A percentile compares a stretch with the other conserved stretches of the same genome.
Evolutionary conservation across 2,329 filamentous ascomycete species (phyloP).

Genomic region (Phaeosphaeria sp.): DNA sequence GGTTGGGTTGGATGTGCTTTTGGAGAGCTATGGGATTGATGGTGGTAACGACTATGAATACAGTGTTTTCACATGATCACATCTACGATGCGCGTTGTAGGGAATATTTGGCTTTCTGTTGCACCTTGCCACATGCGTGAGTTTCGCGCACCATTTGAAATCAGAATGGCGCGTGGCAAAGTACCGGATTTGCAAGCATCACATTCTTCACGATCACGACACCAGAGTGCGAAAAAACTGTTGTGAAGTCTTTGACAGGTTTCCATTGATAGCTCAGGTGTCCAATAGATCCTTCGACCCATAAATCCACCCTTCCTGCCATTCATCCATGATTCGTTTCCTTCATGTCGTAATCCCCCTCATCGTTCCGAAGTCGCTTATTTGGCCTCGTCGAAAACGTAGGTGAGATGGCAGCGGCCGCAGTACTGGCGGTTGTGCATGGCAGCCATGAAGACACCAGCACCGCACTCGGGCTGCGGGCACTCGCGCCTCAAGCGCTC

Average conservation of each 20-base stretch:
- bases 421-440: conserved; percentile 99
- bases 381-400: conserved; percentile 73
- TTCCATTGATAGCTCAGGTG: conserved; percentile 37
- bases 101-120: not conserved
- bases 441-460: conserved; percentile 99
- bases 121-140: not conserved
- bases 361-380: conserved; percentile 43
- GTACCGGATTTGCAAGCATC: not conserved
- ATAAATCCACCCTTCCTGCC: conserved; percentile 33
- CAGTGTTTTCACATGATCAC: not conserved
- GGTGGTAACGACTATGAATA: not conserved
- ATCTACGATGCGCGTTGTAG: not conserved
- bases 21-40: not conserved
- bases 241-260: conserved; percentile 20
- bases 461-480: conserved; percentile 84
- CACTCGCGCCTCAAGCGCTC: conserved; percentile 99
- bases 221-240: not conserved
- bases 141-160: not conserved
- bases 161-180: not conserved
- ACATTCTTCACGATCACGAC: not conserved
- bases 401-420: conserved; percentile 73
- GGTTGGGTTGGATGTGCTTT: not conserved
- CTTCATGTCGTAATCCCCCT: conserved; percentile 18
- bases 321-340: conserved; percentile 36
- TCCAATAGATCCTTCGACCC: conserved; percentile 31